Base-by-base conservation (phyloP, 179 eudicot genomes). In the Patellifolia procumbens region DNA sequence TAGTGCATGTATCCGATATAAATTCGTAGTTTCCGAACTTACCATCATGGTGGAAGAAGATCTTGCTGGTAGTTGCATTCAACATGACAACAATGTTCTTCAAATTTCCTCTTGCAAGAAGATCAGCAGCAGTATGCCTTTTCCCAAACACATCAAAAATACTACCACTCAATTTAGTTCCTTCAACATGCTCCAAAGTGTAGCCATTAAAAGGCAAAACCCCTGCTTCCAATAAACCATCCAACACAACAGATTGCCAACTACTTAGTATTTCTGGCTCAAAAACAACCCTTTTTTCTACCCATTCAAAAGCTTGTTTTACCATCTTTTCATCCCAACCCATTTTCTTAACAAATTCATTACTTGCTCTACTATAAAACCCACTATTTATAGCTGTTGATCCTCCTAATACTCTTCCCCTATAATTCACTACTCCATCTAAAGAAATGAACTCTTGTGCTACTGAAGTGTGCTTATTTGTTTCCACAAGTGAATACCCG, bases 321-420 rank as follows among this genome's bases (percentile, higher is more conserved):
- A 86, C 87, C 83, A 67, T 45, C 32, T 70, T 77, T 62, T 84
- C 80, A 55, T 86, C 79, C 85, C 80, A 81, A 1, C 76, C 78
- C 76, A 77, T 81, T 67, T 77, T 86, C 80, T 79, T 75, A 56
- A 81, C 48, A 55, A 74, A 81, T 5, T 80, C 80, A 16, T 28
- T 20, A 64, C 87, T 86, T 22, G 85, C 89, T 52, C 87, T 66
- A 28, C 89, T 83, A 68, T 86, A 84, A 37, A 86, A 84, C 34
- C 89, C 89, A 17, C 81, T 79, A 32, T 86, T 86, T 26, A 86
- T 86, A 12, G 83, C 77, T 0, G 89, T 72, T 9, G 89, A 86
- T 58, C 89, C 89, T 24, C 89, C 88, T 48, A 86, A 76, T 28
- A 86, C 87, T 68, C 89, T 66, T 15, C 89, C 88, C 55, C 89